Base-by-base conservation (phyloP, 768 basidiomycete genomes). In the Lactarius evosmus region DNA sequence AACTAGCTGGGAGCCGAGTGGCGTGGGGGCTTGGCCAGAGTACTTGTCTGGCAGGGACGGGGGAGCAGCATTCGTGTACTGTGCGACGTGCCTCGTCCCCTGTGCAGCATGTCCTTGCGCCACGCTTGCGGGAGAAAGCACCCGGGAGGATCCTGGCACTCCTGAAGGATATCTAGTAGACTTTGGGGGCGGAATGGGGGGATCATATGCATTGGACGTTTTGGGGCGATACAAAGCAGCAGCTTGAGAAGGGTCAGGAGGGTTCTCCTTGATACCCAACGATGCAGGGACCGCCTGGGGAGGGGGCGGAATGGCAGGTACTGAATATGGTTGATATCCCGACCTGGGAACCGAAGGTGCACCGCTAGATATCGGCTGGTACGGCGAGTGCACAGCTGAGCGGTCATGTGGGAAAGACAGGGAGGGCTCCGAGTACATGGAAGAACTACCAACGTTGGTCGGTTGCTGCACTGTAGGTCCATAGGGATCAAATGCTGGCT, bases 201-300 rank as follows among this genome's bases (percentile, higher is more conserved):
- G 74, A 51, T 75, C 74, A 63, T 75, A 75, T 4, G 74, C 74
- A 67, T 74, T 72, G 34, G 64, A 62, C 2, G 66, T 67, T 32
- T 67, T 71, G 8, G 74, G 70, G 30, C 74, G 67, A 54, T 69
- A 74, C 36, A 66, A 52, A 1, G 64, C 55, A 34, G 55, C 11
- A 29, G 49, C 40, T 19, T 34, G 64, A 56, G 67, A 56, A 50
- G 51, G 58, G 49, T 62, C 34, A 34, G 38, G 46, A 9, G 19
- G 30, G 19, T 50, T 49, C 14, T 53, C 56, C 38, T 62, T 51
- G 68, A 34, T 9, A 33, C 40, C 29, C 7, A 58, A 17, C 40
- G 44, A 38, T 7, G 44, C n/a, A 51, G 54, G 46, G 36, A 32
- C 19, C 3, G 29, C 29, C 9, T 56, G 52, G 36, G 58, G 54